Conservation (phyloP, 2,329 filamentous ascomycete species). For the Corynespora cassiicola region DNA sequence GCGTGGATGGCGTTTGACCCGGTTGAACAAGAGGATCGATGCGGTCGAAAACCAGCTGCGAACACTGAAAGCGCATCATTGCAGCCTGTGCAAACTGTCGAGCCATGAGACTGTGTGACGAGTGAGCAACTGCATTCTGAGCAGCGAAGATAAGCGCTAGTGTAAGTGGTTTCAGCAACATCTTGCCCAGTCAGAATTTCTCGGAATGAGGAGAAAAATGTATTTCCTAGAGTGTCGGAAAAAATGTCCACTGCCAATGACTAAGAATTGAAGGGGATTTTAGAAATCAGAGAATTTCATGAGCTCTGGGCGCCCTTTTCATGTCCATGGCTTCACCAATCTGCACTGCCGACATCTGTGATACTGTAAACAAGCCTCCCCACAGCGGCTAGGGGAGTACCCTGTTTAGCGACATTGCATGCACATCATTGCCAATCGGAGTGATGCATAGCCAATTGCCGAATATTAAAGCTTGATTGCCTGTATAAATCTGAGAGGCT, state of each 20-base stretch:
- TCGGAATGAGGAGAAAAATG: no score
- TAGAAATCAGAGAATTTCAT: slow-evolving; percentile 1
- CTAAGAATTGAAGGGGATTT: not conserved
- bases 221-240: not conserved
- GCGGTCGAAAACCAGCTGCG: slow-evolving; percentile 24
- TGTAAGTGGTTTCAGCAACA: slow-evolving; percentile 26
- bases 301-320: slow-evolving; percentile 6
- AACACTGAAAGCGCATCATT: slow-evolving; percentile 34
- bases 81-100: slow-evolving; percentile 30
- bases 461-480: slow-evolving; percentile 27
- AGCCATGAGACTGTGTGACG: slow-evolving; percentile 22
- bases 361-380: slow-evolving; percentile 14
- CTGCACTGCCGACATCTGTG: slow-evolving; percentile 11
- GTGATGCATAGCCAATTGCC: slow-evolving; percentile 19
- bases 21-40: slow-evolving; percentile 31
- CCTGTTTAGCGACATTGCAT: slow-evolving; percentile 5
- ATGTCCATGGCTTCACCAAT: not conserved
- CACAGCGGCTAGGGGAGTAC: slow-evolving; percentile 8
- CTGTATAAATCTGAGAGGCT: slow-evolving; percentile 11
- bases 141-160: slow-evolving; percentile 22
- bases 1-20: slow-evolving; percentile 20
- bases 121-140: slow-evolving; percentile 21
- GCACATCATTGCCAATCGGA: slow-evolving; percentile 16
- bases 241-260: not conserved
- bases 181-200: slow-evolving; percentile 8